Evolutionary conservation across 495 filamentous ascomycete genomes (phyloP), one percentile per base, ranked within the genome.

Genomic region (Evansstolkia leycettana): DNA sequence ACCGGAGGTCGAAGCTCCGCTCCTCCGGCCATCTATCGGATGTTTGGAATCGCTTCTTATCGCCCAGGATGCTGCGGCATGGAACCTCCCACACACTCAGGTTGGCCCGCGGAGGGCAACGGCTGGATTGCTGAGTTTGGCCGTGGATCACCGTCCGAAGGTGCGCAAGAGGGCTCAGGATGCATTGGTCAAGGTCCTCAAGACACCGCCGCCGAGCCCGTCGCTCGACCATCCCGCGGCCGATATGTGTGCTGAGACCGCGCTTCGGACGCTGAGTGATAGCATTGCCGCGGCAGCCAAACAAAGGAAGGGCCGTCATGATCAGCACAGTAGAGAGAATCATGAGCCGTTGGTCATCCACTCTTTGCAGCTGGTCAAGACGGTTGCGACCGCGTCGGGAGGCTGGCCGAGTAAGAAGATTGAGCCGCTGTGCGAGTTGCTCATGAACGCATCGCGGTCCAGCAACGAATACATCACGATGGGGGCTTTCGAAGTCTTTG

Each of bases 401-500:
- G 89, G 92, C 31, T 98, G 92, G 92, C 90, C 90, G n/a, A 92
- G 80, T 59, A 82, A 79, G 65, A 92, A 92, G 58, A 87, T 95
- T 31, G 90, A 98, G 60, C 59, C 76, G 3, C 70, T 98, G 23
- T 94, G 87, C 53, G 86, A 94, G 51, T 57, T 88, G 24, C 62
- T 98, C 37, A 80, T 98, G 50, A 75, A 74, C 39, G 89, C 94
- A 24, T 87, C 90, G 1, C 76, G 73, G 42, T 82, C 82, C 10
- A 90, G 71, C 51, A 95, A 90, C 55, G 85, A 95, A 53, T 93
- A 84, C 54, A 79, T 98, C 57, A 92, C 84, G 30, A 86, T 94
- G 78, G 78, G 84, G 13, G 86, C 89, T 2, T 95, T 98, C 48
- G 88, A 93, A 42, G 81, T 96, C 5, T 96, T 98, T 50, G 92